Base-by-base conservation (phyloP, 164 flowering plant genomes). In the Macadamia tetraphylla region DNA sequence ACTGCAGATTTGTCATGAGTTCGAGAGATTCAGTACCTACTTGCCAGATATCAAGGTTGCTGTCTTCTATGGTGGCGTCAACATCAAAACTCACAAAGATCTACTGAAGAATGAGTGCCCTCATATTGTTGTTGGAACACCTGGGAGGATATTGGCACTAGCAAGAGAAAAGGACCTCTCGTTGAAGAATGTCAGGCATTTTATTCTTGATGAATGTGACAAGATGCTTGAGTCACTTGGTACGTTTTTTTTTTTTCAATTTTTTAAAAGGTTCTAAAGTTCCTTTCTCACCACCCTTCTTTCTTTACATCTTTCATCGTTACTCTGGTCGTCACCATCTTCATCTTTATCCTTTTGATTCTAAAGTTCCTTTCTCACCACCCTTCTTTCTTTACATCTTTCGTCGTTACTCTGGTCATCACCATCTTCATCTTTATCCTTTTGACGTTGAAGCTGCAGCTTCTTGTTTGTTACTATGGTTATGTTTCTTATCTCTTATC, bases 201-300 rank as follows among this genome's bases (percentile, higher is more conserved):
- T 94, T 73, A 94, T 94, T 52, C 91, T 94, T 52, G 98, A 94
- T 79, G 97, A 94, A 74, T 94, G 98, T 76, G 98, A 94, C 73
- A 91, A 94, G 80, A 94, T 94, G 98, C 91, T 94, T 15, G 98
- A 94, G 77, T 92, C 98, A 53, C 95, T 94, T 60, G 97, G 98
- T 94, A 85, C 64, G 81, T 23, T 48, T 60, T 42, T 23, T 11
- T 61, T 48, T 13, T 44, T 18, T 66, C 46, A 15, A 2, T 0
- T 65, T 18, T 60, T 30, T 13, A 18, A 58, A 5, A 35, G 40
- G 40, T 35, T 35, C 23, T 35, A 35, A 35, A 35, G 40, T 35
- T 35, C 23, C 23, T 23, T 23, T 23, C 23, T 23, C 23, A 23
- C 23, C 23, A 23, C 48, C 48, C 17, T 13, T 48, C 17, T 11